Evolutionary conservation across 2,329 filamentous ascomycete genomes (phyloP), one percentile per base, ranked within the genome.

Genomic region (Exophiala viscosa): DNA sequence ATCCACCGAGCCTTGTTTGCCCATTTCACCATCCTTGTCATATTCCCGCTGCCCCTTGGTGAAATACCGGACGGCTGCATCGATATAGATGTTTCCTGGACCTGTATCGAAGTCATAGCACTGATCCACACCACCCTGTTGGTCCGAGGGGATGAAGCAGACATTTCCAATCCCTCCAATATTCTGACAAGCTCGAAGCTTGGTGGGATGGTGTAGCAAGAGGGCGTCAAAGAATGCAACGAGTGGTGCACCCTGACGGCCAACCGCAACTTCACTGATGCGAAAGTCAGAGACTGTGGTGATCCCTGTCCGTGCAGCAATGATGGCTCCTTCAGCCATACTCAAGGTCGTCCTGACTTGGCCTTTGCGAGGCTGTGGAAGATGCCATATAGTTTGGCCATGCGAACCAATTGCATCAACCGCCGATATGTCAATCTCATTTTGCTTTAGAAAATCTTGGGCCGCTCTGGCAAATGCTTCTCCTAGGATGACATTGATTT

Each of bases 151-250:
- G 46, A 83, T 79, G 66, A 83, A 36, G 66, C 76, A 83, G 17
- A 84, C 76, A 58, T 80, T 83, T 34, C 76, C 77, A 40, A 84
- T 81, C 23, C 80, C 79, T 41, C 79, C 78, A 46, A 83, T 82
- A 60, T 83, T 82, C 61, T 83, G 77, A 63, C 79, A 82, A 2
- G 76, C 78, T 13, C 81, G 75, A 4, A 80, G 67, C 65, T 80
- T 81, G 2, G 66, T 76, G 0, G 79, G 75, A 58, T 83, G 77
- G 57, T 78, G 76, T 10, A 84, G 69, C 5, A 82, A 60, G 3
- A 82, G 66, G 1, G 74, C 73, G 56, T 83, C 78, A 59, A 83
- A 78, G 58, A 82, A 80, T 15, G 75, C 77, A 49, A 79, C 76
- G 9, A 82, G 70, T 0, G 80, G 77, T 1, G 78, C 76, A 2